These are phyloP conservation scores for Starmerella cellae DNA, from an alignment of 805 yeast species.

Conservation along the genomic window DNA sequence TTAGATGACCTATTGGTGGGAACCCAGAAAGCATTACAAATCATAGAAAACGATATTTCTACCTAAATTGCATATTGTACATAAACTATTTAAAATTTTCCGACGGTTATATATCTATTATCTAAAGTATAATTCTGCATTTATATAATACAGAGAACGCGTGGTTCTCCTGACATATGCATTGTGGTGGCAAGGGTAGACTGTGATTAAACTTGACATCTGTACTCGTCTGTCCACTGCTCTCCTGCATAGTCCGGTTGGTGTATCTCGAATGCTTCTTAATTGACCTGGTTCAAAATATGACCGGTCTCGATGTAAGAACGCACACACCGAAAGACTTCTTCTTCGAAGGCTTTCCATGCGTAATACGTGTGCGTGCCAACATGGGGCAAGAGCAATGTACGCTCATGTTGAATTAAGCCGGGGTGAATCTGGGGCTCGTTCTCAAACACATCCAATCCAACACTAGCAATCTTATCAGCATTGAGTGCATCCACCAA, in stretches of 20 bases:
- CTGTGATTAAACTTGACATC: too few species aligned
- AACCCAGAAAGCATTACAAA: neutral
- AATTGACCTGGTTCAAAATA: slow-evolving; percentile 27
- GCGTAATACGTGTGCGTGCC: slow-evolving; percentile 74
- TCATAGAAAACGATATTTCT: neutral
- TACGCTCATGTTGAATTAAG: slow-evolving; percentile 36
- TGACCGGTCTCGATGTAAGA: slow-evolving; percentile 46
- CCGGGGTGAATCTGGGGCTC: slow-evolving; percentile 52
- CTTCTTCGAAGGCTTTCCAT: slow-evolving; percentile 58
- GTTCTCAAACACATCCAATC: slow-evolving; percentile 51
- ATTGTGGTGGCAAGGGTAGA: too few species aligned
- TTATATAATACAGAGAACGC: too few species aligned
- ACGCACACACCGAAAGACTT: slow-evolving; percentile 50
- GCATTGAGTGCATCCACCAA: slow-evolving; percentile 37
- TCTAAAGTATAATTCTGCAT: too few species aligned
- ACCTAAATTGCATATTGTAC: too few species aligned
- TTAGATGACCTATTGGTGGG: neutral
- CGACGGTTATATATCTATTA: too few species aligned
- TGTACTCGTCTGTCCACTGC: too few species aligned
- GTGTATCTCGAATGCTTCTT: too few species aligned
- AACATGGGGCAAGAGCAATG: slow-evolving; percentile 74
- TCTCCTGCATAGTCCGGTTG: too few species aligned
- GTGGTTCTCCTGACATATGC: too few species aligned
- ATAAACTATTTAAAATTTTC: too few species aligned
- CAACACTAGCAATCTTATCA: slow-evolving; percentile 45